Conservation (phyloP, 768 basidiomycete species). For the Tylopilus vinaceipallidus region DNA sequence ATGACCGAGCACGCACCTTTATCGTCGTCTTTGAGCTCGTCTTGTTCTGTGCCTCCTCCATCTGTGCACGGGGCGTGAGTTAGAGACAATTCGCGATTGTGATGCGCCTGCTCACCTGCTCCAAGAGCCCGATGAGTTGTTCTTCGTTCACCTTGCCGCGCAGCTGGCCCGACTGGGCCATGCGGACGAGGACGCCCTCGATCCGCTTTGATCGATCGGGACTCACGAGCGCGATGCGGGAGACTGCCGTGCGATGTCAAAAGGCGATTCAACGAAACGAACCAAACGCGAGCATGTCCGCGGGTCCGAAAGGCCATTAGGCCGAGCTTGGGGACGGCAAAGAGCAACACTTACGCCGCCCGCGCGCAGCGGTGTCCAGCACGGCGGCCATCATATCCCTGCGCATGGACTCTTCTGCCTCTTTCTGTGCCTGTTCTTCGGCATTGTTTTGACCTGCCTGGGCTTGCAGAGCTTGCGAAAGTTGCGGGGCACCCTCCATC, state of each 20-base stretch:
- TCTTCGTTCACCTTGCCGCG: constrained; percentile 73
- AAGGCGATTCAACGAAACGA: not conserved
- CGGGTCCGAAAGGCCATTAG: not conserved
- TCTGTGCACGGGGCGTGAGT: constrained; percentile 32
- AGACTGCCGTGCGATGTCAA: constrained; percentile 46
- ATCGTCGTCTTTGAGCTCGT: constrained; percentile 55
- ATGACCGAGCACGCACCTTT: constrained; percentile 41
- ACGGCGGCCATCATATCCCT: constrained; percentile 77
- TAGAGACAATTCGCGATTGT: no score
- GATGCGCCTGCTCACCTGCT: constrained; percentile 55
- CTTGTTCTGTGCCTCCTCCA: constrained; percentile 53
- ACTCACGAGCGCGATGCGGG: constrained; percentile 84
- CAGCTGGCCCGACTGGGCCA: constrained; percentile 83
- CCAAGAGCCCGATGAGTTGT: constrained; percentile 81
- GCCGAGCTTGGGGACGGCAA: not conserved
- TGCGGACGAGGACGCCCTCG: constrained; percentile 71
- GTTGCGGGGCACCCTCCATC: constrained; percentile 27
- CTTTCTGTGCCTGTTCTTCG: constrained; percentile 53
- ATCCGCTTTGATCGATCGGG: constrained; percentile 79
- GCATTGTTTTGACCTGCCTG: constrained; percentile 45
- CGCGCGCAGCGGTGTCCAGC: constrained; percentile 73
- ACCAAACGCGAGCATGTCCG: not conserved
- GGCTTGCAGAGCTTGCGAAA: constrained; percentile 28
- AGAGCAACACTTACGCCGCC: constrained; percentile 57
- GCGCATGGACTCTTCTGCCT: constrained; percentile 73